Percentiles rank a stretch among this genome's conserved stretches.
These are phyloP conservation scores for Bruguiera hainesii DNA, from an alignment of 441 rosid species.

Conservation along the genomic window DNA sequence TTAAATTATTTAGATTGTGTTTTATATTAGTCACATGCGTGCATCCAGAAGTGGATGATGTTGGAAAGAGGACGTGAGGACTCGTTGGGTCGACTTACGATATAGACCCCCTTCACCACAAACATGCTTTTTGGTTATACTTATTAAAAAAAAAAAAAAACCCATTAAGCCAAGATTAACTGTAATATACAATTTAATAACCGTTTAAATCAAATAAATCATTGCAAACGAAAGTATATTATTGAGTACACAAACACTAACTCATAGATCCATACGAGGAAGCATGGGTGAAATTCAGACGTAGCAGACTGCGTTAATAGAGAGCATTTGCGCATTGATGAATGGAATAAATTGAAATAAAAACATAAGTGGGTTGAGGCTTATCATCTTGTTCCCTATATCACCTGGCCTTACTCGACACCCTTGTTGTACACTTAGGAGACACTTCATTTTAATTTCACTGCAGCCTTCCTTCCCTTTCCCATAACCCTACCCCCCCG, in stretches of 20 bases:
- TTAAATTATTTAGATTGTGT: no score
- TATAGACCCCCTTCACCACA: no score
- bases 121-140: no score
- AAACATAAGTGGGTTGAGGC: conserved; percentile 52
- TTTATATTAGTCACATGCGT: no score
- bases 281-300: conserved; percentile 49
- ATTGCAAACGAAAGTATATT: not conserved
- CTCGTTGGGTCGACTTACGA: no score
- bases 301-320: conserved; percentile 32
- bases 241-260: conserved; percentile 5
- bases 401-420: conserved; percentile 54
- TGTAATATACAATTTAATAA: no score
- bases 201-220: not conserved
- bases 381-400: conserved; percentile 44
- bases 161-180: no score
- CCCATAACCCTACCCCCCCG: conserved; percentile 13
- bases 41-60: no score
- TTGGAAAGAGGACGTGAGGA: no score
- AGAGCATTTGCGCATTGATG: conserved; percentile 58
- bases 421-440: conserved; percentile 56
- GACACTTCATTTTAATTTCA: conserved; percentile 51
- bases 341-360: conserved; percentile 46
- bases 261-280: conserved; percentile 18
- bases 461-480: conserved; percentile 24
- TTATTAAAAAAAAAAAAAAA: no score